Conservation (phyloP, 2,329 filamentous ascomycete genomes). For the Thielaviopsis ethacetica region DNA sequence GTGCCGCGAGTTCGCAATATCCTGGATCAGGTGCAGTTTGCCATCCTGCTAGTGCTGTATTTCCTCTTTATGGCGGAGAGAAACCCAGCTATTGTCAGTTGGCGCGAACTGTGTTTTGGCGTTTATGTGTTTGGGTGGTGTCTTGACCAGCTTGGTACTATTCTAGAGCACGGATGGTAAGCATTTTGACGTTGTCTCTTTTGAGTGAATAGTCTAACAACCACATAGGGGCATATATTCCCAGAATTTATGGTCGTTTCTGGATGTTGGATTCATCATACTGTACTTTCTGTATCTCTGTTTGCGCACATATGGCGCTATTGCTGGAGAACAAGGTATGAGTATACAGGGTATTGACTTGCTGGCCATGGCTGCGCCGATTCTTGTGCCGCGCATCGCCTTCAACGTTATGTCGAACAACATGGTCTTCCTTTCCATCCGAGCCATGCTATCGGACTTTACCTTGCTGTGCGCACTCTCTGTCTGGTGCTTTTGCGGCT, state of each 20-base stretch:
- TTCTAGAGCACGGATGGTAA: slow-evolving; percentile 54
- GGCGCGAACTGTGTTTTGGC: slow-evolving; percentile 49
- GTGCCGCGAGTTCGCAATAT: slow-evolving; percentile 64
- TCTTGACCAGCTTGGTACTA: slow-evolving; percentile 60
- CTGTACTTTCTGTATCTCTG: slow-evolving; percentile 55
- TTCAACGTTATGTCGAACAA: slow-evolving; percentile 76
- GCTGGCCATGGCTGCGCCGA: slow-evolving; percentile 58
- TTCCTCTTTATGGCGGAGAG: slow-evolving; percentile 55
- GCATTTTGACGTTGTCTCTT: slow-evolving; percentile 8
- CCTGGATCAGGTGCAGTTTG: slow-evolving; percentile 59
- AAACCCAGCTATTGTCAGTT: slow-evolving; percentile 37
- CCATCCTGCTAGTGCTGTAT: slow-evolving; percentile 52
- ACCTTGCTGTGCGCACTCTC: slow-evolving; percentile 59
- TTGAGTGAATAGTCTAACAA: not conserved
- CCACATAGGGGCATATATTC: slow-evolving; percentile 56
- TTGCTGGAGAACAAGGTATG: slow-evolving; percentile 27
- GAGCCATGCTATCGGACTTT: slow-evolving; percentile 78
- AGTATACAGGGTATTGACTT: slow-evolving; percentile 59
- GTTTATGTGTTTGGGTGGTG: slow-evolving; percentile 67
- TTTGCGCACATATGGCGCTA: slow-evolving; percentile 49
- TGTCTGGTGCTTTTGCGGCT: slow-evolving; percentile 71
- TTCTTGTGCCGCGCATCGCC: slow-evolving; percentile 61
- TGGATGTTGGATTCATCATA: slow-evolving; percentile 61
- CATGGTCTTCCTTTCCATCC: slow-evolving; percentile 62
- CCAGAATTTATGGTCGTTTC: slow-evolving; percentile 76